Conservation (phyloP, 192 early-diverging fungal species). For the Backusella parvicylindrica region DNA sequence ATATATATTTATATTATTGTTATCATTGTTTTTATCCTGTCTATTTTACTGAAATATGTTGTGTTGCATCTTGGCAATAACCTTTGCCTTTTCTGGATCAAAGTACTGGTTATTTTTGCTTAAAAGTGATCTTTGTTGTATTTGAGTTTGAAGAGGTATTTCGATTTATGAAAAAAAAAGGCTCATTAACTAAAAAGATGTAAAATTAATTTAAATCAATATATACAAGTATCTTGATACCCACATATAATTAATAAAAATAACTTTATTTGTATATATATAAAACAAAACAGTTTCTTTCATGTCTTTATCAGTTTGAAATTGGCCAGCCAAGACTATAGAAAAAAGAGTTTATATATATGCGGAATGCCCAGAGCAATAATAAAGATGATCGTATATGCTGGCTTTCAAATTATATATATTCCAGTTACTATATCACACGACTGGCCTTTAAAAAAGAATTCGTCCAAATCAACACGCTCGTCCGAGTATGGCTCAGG, state of each 20-base stretch:
- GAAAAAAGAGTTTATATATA: neutral
- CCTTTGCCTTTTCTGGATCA: conserved; percentile 1
- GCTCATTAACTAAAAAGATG: neutral
- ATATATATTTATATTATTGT: neutral
- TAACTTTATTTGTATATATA: neutral
- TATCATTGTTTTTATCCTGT: neutral
- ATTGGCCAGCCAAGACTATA: neutral
- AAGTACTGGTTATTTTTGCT: neutral
- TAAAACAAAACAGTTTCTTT: neutral
- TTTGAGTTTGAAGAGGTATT: conserved; percentile 5
- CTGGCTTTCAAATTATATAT: neutral
- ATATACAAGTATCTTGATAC: neutral
- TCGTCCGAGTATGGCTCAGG: neutral
- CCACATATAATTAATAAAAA: neutral
- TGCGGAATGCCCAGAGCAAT: neutral
- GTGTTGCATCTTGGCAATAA: conserved; percentile 1
- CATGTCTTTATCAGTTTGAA: neutral
- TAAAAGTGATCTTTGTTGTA: neutral
- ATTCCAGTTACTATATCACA: neutral
- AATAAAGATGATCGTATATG: neutral
- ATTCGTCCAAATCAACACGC: neutral
- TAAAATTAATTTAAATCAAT: neutral
- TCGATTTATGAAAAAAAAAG: neutral
- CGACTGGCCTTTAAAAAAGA: neutral
- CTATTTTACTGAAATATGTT: neutral